Base-by-base conservation (phyloP, 2,329 filamentous ascomycete genomes). In the Ceratocystis ficicola region DNA sequence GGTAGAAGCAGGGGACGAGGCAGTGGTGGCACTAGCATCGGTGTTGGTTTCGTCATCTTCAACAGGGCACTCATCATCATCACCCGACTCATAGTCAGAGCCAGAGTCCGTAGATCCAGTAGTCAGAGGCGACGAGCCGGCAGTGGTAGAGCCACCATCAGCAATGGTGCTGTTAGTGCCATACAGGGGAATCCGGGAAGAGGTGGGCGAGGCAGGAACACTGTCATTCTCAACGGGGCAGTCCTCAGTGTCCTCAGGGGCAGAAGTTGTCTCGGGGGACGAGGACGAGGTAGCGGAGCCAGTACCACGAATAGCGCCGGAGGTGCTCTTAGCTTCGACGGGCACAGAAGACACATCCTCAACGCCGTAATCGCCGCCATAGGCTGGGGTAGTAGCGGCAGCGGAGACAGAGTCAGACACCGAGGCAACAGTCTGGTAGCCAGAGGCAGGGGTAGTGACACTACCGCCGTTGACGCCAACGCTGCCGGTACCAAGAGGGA, bases 151-250 rank as follows among this genome's bases (percentile, higher is more conserved):
- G 55, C 55, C 32, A 5, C 28, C 28, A 36, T 6, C 15, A 22
- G 55, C 17, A 17, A 7, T 15, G 44, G 64, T 32, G 25, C 52
- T 61, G 50, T 55, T 50, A 22, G 44, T 44, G 20, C 44, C 61
- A 10, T 3, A 50, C 25, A 44, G 30, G 25, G 46, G 57, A 20
- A 25, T 1, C 25, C 8, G 17, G 17, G 55, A n/a, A 32, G 55
- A 59, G 28, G 22, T 22, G 17, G 52, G 52, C 5, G 52, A 17
- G 52, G 55, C 32, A 30, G 55, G 28, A 25, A 36, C 55, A 36
- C 5, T 36, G 15, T 59, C 55, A n/a, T 50, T 63, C 61, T 66
- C 65, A 25, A n/a, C 65, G 4, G 60, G 48, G 65, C 65, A 66
- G 20, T 66, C 65, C 15, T 66, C 59, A 10, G 41, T 32, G 17